These are phyloP conservation scores for Coniochaeta ligniaria DNA, from an alignment of 2,329 filamentous ascomycete genomes.

Conservation along the genomic window DNA sequence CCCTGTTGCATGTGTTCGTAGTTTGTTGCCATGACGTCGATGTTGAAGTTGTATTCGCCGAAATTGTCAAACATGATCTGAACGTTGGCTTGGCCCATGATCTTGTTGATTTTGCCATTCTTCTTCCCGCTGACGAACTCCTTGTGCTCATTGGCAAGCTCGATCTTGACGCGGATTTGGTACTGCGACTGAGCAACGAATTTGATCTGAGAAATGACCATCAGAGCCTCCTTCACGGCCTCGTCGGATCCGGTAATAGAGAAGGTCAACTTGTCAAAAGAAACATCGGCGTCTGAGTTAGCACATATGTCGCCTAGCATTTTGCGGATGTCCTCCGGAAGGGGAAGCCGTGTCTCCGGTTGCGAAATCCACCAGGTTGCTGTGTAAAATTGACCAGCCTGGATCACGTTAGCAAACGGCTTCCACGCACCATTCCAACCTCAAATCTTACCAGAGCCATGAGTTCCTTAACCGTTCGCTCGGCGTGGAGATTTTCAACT, in stretches of 20 bases:
- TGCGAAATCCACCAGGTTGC: conserved; percentile 89
- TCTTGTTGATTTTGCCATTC: conserved; percentile 99
- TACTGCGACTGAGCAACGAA: conserved; percentile 84
- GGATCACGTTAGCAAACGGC: conserved; percentile 15
- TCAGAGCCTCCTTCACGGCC: conserved; percentile 89
- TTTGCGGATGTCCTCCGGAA: conserved; percentile 69
- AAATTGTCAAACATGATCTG: conserved; percentile 99
- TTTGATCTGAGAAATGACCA: conserved; percentile 84
- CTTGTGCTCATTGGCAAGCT: conserved; percentile 98
- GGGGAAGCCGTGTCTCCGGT: conserved; percentile 56
- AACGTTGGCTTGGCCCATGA: conserved; percentile 98
- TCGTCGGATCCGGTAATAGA: conserved; percentile 94
- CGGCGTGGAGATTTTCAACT: conserved; percentile 85
- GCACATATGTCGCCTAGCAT: conserved; percentile 95
- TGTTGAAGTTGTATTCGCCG: conserved; percentile 99
- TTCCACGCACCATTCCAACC: conserved; percentile 1
- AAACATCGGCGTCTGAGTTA: conserved; percentile 90
- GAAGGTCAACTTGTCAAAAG: conserved; percentile 91
- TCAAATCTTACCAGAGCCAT: conserved; percentile 71
- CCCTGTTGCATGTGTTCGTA: conserved; percentile 95
- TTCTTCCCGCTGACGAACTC: conserved; percentile 99
- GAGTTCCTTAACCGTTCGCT: conserved; percentile 89
- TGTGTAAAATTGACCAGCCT: conserved; percentile 96
- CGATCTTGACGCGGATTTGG: conserved; percentile 95
- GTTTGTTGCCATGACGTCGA: conserved; percentile 86